These are phyloP conservation scores for Lentinula sp. DNA, from an alignment of 768 basidiomycete species.

Conservation along the genomic window DNA sequence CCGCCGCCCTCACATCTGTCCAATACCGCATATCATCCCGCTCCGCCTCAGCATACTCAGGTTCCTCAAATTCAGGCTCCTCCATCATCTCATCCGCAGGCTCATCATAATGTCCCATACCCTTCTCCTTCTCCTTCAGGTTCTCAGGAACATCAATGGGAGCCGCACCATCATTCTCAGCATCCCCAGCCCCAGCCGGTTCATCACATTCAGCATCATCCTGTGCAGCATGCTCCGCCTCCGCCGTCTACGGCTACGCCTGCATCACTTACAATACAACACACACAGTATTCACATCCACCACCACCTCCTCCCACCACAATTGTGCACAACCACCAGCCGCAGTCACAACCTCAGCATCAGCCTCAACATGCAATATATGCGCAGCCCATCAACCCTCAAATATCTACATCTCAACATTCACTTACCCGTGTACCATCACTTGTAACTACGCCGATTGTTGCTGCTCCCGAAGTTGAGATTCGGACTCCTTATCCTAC, in stretches of 20 bases:
- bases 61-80: conserved; percentile 15
- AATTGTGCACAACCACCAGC: conserved; percentile 14
- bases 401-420: conserved; percentile 7
- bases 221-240: conserved; percentile 23
- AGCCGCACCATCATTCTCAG: conserved; percentile 25
- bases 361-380: conserved; percentile 13
- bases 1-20: conserved; percentile 19
- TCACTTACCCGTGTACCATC: neutral
- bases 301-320: conserved; percentile 10
- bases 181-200: conserved; percentile 22
- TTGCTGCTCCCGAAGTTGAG: conserved; percentile 37
- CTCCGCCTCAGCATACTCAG: conserved; percentile 35
- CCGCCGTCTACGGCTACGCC: conserved; percentile 6
- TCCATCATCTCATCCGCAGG: conserved; percentile 26
- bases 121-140: conserved; percentile 37
- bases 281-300: conserved; percentile 13
- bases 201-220: conserved; percentile 18
- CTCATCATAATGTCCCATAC: conserved; percentile 34
- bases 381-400: conserved; percentile 8
- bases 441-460: conserved; percentile 23
- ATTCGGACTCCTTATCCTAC: conserved; percentile 27
- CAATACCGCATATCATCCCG: conserved; percentile 26
- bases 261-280: neutral
- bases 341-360: conserved; percentile 18
- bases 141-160: conserved; percentile 23